Percentiles rank a stretch among this genome's conserved stretches.
phyloP scores from a whole-genome alignment of 768 basidiomycete species.

The Clathrus columnatus region DNA sequence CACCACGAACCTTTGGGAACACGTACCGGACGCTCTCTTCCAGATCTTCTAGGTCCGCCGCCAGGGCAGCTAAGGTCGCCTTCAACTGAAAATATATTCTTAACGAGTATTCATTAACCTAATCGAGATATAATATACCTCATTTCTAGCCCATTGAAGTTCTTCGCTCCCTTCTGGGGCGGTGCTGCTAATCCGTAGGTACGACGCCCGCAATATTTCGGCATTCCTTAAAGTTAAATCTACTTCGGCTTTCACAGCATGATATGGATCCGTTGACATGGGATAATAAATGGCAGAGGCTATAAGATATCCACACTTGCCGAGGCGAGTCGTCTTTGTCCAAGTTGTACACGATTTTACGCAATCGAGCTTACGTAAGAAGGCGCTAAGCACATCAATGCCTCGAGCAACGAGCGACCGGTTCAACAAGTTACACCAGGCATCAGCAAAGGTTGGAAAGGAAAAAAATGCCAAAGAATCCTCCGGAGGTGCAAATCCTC shows the following conservation, averaged over 20 bases:
- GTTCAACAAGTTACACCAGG: slow-evolving; percentile 61
- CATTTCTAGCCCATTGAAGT: slow-evolving; percentile 67
- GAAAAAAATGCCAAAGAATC: slow-evolving; percentile 33
- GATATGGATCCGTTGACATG: slow-evolving; percentile 58
- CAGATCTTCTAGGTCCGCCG: slow-evolving; percentile 86
- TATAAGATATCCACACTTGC: not conserved
- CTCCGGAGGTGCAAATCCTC: slow-evolving; percentile 55
- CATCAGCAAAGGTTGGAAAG: slow-evolving; percentile 45
- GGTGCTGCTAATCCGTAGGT: slow-evolving; percentile 67
- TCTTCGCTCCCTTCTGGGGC: slow-evolving; percentile 72
- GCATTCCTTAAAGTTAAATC: slow-evolving; percentile 66
- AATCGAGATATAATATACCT: slow-evolving; percentile 37
- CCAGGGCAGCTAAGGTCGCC: slow-evolving; percentile 65
- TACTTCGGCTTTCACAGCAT: slow-evolving; percentile 78
- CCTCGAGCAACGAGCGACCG: slow-evolving; percentile 72
- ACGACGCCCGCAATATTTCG: slow-evolving; percentile 63
- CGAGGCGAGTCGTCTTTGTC: no score
- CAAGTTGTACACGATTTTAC: no score
- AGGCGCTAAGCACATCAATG: slow-evolving; percentile 33
- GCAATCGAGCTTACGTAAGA: not conserved
- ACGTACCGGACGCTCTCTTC: slow-evolving; percentile 82
- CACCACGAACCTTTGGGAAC: slow-evolving; percentile 19
- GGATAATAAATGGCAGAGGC: not conserved
- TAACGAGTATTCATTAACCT: not conserved
- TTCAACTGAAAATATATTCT: slow-evolving; percentile 43